Base-by-base conservation (phyloP, 176 grass and related monocot genomes). In the Saccharum officinarum region DNA sequence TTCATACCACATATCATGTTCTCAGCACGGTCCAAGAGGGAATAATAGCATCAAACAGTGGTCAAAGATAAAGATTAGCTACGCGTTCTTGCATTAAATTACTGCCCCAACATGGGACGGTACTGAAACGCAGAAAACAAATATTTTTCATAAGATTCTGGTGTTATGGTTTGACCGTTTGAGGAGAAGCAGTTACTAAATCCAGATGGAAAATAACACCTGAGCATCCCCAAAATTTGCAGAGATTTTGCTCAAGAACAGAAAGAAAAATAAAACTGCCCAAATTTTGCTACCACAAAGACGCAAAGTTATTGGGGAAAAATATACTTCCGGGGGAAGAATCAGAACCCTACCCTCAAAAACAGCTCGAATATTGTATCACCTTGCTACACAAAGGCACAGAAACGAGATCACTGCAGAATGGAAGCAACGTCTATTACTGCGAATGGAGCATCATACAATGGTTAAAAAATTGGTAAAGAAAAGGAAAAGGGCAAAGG, bases 21-120 rank as follows among this genome's bases (percentile, higher is more conserved):
- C n/a, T 71, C 34, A 41, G 40, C 3, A 39, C 7, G 0, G 22
- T 15, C 42, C 41, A 37, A 37, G 15, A 15, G 20, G 39, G 42
- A 45, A 42, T 55, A 47, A 55, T 72, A 79, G 59, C 31, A 63
- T 33, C 80, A 79, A 70, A 83, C 75, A 74, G 79, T 31, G 38
- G 84, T 83, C 75, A 87, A 60, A 90, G 33, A 74, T 8, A 42
- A 47, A 83, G 75, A 87, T 68, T 25, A 62, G 68, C 23, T 23
- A 68, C 11, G 73, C 45, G 8, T 41, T 46, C 44, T 67, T 38
- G 59, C 74, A 40, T 73, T 82, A 77, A 78, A 42, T 82, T 77
- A 70, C 41, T 69, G 15, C 18, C 70, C 25, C 62, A 77, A 10
- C 71, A 28, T 69, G 47, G 85, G 83, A 86, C 45, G 11, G 80